phyloP scores from a whole-genome alignment of 228 moss, liverwort and hornwort genomes.

The Sphagnum magellanicum region DNA sequence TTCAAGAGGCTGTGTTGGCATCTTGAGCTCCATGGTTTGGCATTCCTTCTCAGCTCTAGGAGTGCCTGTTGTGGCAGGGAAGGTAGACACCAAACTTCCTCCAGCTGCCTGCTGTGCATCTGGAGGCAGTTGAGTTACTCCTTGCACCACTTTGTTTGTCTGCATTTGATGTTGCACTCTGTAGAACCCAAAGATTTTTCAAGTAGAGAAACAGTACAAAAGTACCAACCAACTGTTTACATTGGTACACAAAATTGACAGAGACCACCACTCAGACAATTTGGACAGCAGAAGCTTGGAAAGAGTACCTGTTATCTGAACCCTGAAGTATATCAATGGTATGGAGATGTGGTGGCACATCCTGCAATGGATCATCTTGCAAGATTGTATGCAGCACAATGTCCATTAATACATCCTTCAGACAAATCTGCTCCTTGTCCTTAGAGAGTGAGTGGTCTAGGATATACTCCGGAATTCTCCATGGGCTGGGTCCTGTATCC shows the following conservation, averaged over 20 bases:
- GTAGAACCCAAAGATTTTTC: not conserved
- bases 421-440: slow-evolving; percentile 23
- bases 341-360: slow-evolving; percentile 6
- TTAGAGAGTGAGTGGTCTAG: slow-evolving; percentile 3
- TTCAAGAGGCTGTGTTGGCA: slow-evolving; percentile 4
- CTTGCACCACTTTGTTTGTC: slow-evolving; percentile 32
- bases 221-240: too few relatives aligned
- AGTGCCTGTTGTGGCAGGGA: not conserved
- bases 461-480: slow-evolving; percentile 15
- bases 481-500: slow-evolving; percentile 1
- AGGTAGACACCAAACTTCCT: not conserved
- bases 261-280: too few relatives aligned
- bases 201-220: too few relatives aligned
- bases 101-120: slow-evolving; percentile 5
- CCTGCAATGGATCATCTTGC: slow-evolving; percentile 24
- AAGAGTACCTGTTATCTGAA: not conserved
- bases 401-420: slow-evolving; percentile 40
- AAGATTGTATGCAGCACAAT: slow-evolving; percentile 36
- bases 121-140: slow-evolving; percentile 16
- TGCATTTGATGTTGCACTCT: slow-evolving; percentile 11
- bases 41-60: slow-evolving; percentile 19
- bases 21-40: slow-evolving; percentile 22
- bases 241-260: too few relatives aligned
- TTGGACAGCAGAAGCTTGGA: too few relatives aligned
- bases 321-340: slow-evolving; percentile 8